Conservation (phyloP, 2,329 filamentous ascomycete species). For the Coccinonectria pachysandricola region DNA sequence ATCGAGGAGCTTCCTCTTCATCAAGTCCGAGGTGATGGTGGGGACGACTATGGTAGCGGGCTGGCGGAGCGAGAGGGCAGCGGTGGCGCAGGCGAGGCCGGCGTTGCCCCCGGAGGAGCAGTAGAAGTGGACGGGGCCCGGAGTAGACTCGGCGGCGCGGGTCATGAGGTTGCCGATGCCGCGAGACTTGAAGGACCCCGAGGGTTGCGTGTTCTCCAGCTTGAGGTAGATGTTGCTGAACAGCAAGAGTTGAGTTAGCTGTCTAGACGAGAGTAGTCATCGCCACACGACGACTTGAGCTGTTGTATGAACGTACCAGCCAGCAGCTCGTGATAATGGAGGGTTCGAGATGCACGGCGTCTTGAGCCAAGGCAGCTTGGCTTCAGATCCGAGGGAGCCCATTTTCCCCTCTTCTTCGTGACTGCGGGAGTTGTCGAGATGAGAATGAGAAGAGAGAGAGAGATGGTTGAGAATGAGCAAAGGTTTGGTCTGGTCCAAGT, state of each 20-base stretch:
- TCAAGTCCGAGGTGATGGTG: slow-evolving; percentile 50
- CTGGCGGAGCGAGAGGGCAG: slow-evolving; percentile 52
- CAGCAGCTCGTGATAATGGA: slow-evolving; percentile 56
- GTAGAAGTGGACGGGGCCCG: slow-evolving; percentile 56
- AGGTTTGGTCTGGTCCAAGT: too few relatives aligned
- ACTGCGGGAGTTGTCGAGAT: too few relatives aligned
- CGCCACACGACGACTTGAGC: too few relatives aligned
- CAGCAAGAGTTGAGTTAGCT: slow-evolving; percentile 3
- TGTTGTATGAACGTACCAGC: slow-evolving; percentile 59
- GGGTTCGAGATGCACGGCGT: slow-evolving; percentile 62
- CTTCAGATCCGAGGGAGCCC: slow-evolving; percentile 29
- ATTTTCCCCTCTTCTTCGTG: too few relatives aligned
- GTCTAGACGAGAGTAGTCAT: too few relatives aligned
- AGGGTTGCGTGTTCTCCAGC: slow-evolving; percentile 75
- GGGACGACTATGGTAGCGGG: slow-evolving; percentile 71
- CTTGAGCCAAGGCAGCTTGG: slow-evolving; percentile 52
- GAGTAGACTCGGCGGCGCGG: slow-evolving; percentile 23
- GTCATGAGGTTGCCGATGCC: slow-evolving; percentile 64
- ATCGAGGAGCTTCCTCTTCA: slow-evolving; percentile 59
- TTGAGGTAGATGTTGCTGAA: slow-evolving; percentile 75
- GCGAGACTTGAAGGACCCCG: slow-evolving; percentile 76
- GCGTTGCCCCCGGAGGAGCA: slow-evolving; percentile 76
- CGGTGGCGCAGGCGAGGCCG: slow-evolving; percentile 69
- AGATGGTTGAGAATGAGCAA: too few relatives aligned
- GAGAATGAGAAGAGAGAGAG: too few relatives aligned